These are phyloP conservation scores for Nakazawaea populi DNA, from an alignment of 805 yeast species.

Conservation along the genomic window DNA sequence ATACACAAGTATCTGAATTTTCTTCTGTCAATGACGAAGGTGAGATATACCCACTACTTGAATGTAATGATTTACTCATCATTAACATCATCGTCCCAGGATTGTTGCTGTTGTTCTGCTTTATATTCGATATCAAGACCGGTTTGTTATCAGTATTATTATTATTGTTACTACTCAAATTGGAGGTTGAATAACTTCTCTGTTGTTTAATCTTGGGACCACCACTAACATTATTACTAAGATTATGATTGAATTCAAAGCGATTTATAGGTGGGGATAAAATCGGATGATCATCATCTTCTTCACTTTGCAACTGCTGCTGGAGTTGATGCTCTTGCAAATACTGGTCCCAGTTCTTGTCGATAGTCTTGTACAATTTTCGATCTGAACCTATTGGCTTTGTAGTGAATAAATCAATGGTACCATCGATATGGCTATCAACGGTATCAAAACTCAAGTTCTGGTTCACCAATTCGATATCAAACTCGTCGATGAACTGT, in stretches of 20 bases:
- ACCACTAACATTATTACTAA: background rate
- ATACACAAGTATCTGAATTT: constrained; percentile 20
- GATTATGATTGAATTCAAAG: background rate
- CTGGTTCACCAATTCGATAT: constrained; percentile 86
- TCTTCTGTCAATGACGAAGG: constrained; percentile 5
- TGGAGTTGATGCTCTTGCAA: constrained; percentile 38
- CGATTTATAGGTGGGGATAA: constrained; percentile 10
- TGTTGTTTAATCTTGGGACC: background rate
- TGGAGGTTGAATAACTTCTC: constrained; percentile 8
- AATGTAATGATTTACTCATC: constrained; percentile 8
- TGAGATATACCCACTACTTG: constrained; percentile 6
- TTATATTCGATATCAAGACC: background rate
- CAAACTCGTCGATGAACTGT: constrained; percentile 88
- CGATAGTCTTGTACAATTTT: constrained; percentile 82
- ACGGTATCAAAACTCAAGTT: constrained; percentile 73
- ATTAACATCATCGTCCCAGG: background rate
- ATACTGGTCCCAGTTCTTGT: constrained; percentile 63
- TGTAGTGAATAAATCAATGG: constrained; percentile 91
- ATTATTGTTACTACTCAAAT: background rate
- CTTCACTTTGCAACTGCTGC: background rate
- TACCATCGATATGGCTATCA: constrained; percentile 76
- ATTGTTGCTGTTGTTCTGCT: background rate
- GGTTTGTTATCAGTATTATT: constrained; percentile 1
- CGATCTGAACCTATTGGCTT: constrained; percentile 89
- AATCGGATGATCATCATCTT: constrained; percentile 1